Evolutionary conservation across 768 basidiomycete genomes (phyloP).

Genomic region (Podaxis sp.): DNA sequence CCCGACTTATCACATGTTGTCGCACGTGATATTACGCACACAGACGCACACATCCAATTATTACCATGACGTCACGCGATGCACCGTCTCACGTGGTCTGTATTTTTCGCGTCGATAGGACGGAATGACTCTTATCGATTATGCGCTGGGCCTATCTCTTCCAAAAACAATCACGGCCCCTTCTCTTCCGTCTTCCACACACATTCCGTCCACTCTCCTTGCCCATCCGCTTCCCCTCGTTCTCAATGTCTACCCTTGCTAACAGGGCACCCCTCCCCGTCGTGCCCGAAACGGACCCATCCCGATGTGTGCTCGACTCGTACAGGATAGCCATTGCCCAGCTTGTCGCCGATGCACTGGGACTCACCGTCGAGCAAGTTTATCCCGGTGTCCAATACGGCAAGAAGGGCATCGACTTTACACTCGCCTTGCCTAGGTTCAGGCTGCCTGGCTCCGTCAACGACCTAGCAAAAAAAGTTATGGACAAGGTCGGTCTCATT

Average conservation of each 20-base stretch:
- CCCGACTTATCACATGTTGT: not conserved
- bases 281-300: slow-evolving; percentile 43
- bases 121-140: not conserved
- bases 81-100: not conserved
- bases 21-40: too few relatives aligned
- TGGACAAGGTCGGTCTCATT: slow-evolving; percentile 60
- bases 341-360: slow-evolving; percentile 62
- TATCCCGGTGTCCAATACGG: slow-evolving; percentile 87
- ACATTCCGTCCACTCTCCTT: not conserved
- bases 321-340: slow-evolving; percentile 83
- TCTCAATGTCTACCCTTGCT: not conserved
- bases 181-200: not conserved
- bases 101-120: not conserved
- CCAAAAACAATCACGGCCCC: not conserved
- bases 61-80: not conserved
- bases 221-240: not conserved
- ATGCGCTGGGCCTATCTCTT: not conserved
- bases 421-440: slow-evolving; percentile 90
- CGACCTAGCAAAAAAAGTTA: slow-evolving; percentile 69
- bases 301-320: slow-evolving; percentile 60
- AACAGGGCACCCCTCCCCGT: slow-evolving; percentile 27
- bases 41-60: too few relatives aligned
- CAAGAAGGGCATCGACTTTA: slow-evolving; percentile 93
- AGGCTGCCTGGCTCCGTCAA: slow-evolving; percentile 81
- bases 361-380: slow-evolving; percentile 72